Conservation (phyloP, 352 stramenopile genomes). For the Globisporangium paroecandrum region DNA sequence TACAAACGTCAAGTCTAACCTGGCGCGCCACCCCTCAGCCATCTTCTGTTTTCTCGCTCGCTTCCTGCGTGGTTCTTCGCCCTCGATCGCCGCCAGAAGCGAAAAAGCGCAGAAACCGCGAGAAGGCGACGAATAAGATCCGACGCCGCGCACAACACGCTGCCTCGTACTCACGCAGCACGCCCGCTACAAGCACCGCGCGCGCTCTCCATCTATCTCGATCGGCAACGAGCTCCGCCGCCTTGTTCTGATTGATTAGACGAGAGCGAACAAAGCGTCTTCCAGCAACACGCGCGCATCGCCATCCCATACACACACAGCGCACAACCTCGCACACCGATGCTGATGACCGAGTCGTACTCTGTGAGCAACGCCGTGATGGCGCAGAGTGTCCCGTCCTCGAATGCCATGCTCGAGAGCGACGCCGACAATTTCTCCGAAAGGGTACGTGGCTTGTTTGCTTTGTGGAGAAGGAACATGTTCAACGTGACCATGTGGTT, state of each 20-base stretch:
- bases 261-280: background rate
- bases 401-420: constrained; percentile 32
- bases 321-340: constrained; percentile 11
- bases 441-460: constrained; percentile 27
- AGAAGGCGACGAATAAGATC: constrained; percentile 30
- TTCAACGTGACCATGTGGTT: background rate
- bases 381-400: constrained; percentile 8
- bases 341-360: constrained; percentile 73
- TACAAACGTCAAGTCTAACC: background rate
- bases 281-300: constrained; percentile 9
- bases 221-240: background rate
- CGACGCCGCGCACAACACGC: background rate
- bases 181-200: background rate
- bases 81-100: constrained; percentile 20
- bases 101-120: constrained; percentile 44
- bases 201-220: background rate
- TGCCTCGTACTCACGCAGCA: background rate
- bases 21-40: background rate
- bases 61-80: constrained; percentile 8
- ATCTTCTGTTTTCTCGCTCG: constrained; percentile 4
- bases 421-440: constrained; percentile 59
- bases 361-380: constrained; percentile 18
- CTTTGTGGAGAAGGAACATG: background rate
- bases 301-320: background rate
- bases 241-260: background rate